These are phyloP conservation scores for Aureobasidium sp. DNA, from an alignment of 2,329 filamentous ascomycete species.

Conservation along the genomic window DNA sequence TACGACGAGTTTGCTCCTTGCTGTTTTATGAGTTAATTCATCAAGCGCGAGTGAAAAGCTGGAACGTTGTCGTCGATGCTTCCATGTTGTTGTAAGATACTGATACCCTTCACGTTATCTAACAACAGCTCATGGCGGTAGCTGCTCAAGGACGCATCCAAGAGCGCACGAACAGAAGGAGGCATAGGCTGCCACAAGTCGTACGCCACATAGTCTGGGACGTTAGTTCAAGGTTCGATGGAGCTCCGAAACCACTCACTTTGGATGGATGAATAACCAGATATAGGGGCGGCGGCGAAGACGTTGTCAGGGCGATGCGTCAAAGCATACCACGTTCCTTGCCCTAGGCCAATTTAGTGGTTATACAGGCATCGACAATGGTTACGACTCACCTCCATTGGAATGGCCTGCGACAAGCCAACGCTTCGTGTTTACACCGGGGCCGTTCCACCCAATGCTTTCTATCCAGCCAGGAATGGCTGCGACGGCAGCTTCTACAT, in stretches of 20 bases:
- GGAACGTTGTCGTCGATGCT: constrained; percentile 52
- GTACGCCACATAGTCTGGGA: constrained; percentile 50
- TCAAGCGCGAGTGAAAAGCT: constrained; percentile 48
- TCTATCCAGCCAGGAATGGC: constrained; percentile 47
- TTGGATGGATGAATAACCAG: constrained; percentile 53
- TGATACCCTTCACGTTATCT: constrained; percentile 45
- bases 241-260: constrained; percentile 27
- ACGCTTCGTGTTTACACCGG: constrained; percentile 36
- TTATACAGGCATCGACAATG: not conserved
- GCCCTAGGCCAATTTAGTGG: constrained; percentile 30
- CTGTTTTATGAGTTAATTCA: constrained; percentile 43
- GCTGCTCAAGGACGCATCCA: constrained; percentile 43
- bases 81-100: constrained; percentile 51
- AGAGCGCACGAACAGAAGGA: constrained; percentile 40
- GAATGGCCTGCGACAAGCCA: constrained; percentile 53
- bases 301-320: constrained; percentile 51
- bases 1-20: constrained; percentile 39
- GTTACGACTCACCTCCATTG: constrained; percentile 42
- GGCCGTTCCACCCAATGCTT: constrained; percentile 41
- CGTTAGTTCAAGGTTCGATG: not conserved
- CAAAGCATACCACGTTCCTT: constrained; percentile 51
- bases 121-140: constrained; percentile 51
- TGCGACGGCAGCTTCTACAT: constrained; percentile 46
- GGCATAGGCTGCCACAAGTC: constrained; percentile 49
- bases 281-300: constrained; percentile 50